A percentile compares a stretch with the other conserved stretches of the same genome.
phyloP scores from a whole-genome alignment of 768 basidiomycete genomes.

The Lactarius hatsudake region DNA sequence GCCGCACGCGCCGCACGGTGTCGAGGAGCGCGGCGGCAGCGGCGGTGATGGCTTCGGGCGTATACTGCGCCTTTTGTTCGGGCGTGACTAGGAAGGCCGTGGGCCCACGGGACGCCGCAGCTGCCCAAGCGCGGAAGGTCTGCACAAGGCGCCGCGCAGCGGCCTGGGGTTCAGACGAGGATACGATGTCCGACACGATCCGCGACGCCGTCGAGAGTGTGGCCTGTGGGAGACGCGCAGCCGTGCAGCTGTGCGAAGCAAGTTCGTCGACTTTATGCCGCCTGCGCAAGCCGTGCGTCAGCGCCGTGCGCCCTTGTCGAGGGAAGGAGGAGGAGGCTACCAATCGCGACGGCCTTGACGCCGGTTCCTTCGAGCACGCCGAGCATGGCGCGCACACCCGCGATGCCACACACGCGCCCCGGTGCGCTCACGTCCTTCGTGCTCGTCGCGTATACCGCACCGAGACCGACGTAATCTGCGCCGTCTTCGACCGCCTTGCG shows the following conservation, averaged over 20 bases:
- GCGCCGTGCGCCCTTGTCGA: not conserved
- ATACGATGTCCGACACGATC: constrained; percentile 85
- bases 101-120: constrained; percentile 19
- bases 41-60: constrained; percentile 39
- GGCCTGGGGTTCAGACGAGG: constrained; percentile 52
- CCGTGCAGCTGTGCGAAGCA: constrained; percentile 75
- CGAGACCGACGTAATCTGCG: constrained; percentile 87
- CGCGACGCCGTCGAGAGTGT: constrained; percentile 75
- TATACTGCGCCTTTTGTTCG: constrained; percentile 26
- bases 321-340: constrained; percentile 38
- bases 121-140: constrained; percentile 46
- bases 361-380: constrained; percentile 58
- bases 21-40: constrained; percentile 49
- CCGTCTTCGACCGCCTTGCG: constrained; percentile 56
- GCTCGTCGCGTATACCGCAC: constrained; percentile 75
- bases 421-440: constrained; percentile 72
- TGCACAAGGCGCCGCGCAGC: constrained; percentile 47
- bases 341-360: constrained; percentile 81
- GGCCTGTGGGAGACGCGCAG: constrained; percentile 54
- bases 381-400: constrained; percentile 68
- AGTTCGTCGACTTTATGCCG: constrained; percentile 79
- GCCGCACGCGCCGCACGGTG: constrained; percentile 50
- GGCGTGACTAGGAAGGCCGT: constrained; percentile 28
- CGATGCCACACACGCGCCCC: constrained; percentile 56
- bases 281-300: constrained; percentile 46